A percentile compares a stretch with the other conserved stretches of the same genome.
phyloP scores from a whole-genome alignment of 768 basidiomycete genomes.

The Hortiboletus flavorubellus region DNA sequence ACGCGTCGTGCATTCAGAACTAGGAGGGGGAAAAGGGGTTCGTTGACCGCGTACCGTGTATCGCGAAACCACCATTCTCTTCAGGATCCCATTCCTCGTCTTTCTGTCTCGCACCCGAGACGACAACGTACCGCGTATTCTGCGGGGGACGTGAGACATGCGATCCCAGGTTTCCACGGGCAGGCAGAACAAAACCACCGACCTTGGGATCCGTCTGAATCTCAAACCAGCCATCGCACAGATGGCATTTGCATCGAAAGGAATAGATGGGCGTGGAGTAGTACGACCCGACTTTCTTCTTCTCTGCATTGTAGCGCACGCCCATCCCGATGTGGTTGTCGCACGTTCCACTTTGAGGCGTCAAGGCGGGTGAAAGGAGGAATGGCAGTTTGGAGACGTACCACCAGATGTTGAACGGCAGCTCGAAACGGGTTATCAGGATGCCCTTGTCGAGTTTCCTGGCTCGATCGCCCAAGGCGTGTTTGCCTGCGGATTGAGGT shows the following conservation, averaged over 20 bases:
- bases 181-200: conserved; percentile 15
- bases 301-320: conserved; percentile 99
- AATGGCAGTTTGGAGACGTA: conserved; percentile 34
- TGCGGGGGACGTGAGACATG: conserved; percentile 27
- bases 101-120: conserved; percentile 90
- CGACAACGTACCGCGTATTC: conserved; percentile 95
- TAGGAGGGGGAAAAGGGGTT: no score
- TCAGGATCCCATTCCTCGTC: conserved; percentile 97
- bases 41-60: conserved; percentile 58
- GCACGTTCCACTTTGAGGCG: conserved; percentile 71
- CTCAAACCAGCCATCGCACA: conserved; percentile 97
- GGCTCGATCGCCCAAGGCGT: conserved; percentile 90
- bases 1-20: conserved; percentile 8
- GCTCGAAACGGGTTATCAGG: conserved; percentile 90
- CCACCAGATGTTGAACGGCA: conserved; percentile 98
- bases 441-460: conserved; percentile 96
- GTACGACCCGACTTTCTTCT: conserved; percentile 94
- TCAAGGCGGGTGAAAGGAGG: no score
- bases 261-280: conserved; percentile 92
- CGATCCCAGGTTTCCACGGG: no score
- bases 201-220: conserved; percentile 98
- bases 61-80: conserved; percentile 89
- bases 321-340: conserved; percentile 98
- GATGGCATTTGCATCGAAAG: conserved; percentile 96
- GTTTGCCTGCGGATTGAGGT: conserved; percentile 61